Evolutionary conservation across 495 filamentous ascomycete species (phyloP), one percentile per base, ranked within the genome.

Genomic region (Hypomontagnella monticulosa): DNA sequence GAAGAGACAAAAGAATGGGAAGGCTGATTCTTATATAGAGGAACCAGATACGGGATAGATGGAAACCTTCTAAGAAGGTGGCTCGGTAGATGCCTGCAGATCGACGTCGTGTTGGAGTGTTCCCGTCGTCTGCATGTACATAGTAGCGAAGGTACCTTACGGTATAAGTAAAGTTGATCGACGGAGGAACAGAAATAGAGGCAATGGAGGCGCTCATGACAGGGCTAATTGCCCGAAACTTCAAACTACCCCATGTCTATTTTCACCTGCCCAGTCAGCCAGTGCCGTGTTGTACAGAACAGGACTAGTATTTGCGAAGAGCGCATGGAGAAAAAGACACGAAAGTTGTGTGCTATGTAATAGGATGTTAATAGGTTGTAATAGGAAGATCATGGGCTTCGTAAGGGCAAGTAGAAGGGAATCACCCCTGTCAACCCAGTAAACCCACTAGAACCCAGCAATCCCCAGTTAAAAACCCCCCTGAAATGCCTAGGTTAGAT

Each of bases 171-270:
- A 59, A 59, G 32, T 58, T 59, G 65, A 68, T 68, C 65, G 58
- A 59, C 65, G 51, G n/a, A 44, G 46, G 37, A 33, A 38, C 18
- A 33, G 40, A 56, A 46, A 54, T 34, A 56, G 37, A 18, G 15
- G n/a, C n/a, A 19, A 51, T 16, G 23, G 15, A 43, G 18, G 10
- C 23, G 40, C 38, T 63, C 30, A 46, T 60, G 42, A 63, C 58
- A 68, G 43, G 55, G 20, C 49, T 60, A 69, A 69, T 63, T 63
- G 66, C 60, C 66, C 66, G 60, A 69, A 59, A 69, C 47, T 50
- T 61, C 59, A 69, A 69, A 69, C 66, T 54, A 52, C 36, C 66
- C 66, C 66, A 63, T 63, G 66, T 69, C 56, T 8, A 6, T 55
- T 18, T 47, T 52, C 30, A 32, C 27, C 40, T 36, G 47, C 23